Evolutionary conservation across 2,329 filamentous ascomycete species (phyloP), one percentile per base, ranked within the genome.

Genomic region (Trichophyton verrucosum): DNA sequence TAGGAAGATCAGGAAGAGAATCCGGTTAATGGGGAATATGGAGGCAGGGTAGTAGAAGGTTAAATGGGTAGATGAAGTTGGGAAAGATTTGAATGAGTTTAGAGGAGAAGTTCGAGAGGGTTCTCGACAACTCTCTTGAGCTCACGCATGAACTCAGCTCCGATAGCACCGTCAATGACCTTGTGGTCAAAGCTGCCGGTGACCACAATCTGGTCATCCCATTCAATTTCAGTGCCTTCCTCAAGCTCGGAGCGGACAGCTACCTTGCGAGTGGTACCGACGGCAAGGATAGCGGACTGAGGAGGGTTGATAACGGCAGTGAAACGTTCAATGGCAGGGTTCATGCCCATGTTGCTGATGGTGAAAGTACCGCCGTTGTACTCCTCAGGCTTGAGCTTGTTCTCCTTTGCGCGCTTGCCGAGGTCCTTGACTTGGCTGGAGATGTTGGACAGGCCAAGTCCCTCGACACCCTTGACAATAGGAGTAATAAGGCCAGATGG

Each of bases 331-430:
- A 99, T 87, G 58, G 94, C 92, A 56, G 86, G 73, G 84, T 99
- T 99, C 94, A 99, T 99, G 77, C 94, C 94, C 94, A 99, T 95
- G 85, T 99, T 99, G 80, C 89, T 95, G 78, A 99, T 97, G 76
- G 92, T 96, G 79, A 99, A 96, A 74, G 90, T 95, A 75, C 94
- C 94, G 61, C 94, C 94, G 82, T 96, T 92, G 85, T 95, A 99
- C 79, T 99, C 91, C 77, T 99, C 92, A 56, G 94, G 94, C 87
- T 97, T 97, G 70, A 99, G 88, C 86, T 97, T 99, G 79, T 89
- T 89, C 69, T 97, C 94, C 64, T 91, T 86, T 65, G 94, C 94
- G 74, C 90, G 89, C 85, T 95, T 96, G 73, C 91, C 91, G 61
- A 99, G 88, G 72, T 96, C 91, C 82, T 97, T 97, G 80, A 99